phyloP scores from a whole-genome alignment of 768 basidiomycete genomes.

The Tylopilus rubrobrunneus region DNA sequence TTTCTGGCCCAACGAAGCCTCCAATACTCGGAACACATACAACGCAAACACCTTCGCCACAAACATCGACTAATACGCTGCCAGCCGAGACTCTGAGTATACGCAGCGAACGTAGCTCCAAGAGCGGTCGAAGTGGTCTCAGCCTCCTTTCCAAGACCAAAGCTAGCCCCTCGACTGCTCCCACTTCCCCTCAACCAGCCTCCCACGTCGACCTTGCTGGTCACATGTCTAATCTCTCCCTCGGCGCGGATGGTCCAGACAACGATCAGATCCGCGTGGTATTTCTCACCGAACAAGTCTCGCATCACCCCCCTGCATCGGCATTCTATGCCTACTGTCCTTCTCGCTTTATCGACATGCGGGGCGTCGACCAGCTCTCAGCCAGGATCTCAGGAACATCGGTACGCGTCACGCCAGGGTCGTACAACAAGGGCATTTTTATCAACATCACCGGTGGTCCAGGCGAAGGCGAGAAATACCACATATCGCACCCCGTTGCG shows the following conservation, averaged over 20 bases:
- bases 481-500: constrained; percentile 87
- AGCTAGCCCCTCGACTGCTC: constrained; percentile 30
- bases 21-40: constrained; percentile 45
- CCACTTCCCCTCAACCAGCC: constrained; percentile 45
- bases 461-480: constrained; percentile 78
- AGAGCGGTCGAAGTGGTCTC: constrained; percentile 55
- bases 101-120: constrained; percentile 52
- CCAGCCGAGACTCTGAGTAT: constrained; percentile 50
- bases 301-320: constrained; percentile 95
- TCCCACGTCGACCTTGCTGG: constrained; percentile 42
- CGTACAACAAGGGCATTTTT: constrained; percentile 86
- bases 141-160: constrained; percentile 52
- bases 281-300: constrained; percentile 90
- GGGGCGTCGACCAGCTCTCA: constrained; percentile 88
- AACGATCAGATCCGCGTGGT: constrained; percentile 56
- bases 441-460: constrained; percentile 69
- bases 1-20: constrained; percentile 42
- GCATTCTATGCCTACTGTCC: constrained; percentile 80
- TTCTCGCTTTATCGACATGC: constrained; percentile 61
- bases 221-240: constrained; percentile 58
- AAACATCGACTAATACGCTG: constrained; percentile 18
- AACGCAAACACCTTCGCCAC: constrained; percentile 23
- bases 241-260: constrained; percentile 36
- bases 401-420: constrained; percentile 77
- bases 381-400: constrained; percentile 90